phyloP scores from a whole-genome alignment of 148 eudicot species.

The Drosera capensis region DNA sequence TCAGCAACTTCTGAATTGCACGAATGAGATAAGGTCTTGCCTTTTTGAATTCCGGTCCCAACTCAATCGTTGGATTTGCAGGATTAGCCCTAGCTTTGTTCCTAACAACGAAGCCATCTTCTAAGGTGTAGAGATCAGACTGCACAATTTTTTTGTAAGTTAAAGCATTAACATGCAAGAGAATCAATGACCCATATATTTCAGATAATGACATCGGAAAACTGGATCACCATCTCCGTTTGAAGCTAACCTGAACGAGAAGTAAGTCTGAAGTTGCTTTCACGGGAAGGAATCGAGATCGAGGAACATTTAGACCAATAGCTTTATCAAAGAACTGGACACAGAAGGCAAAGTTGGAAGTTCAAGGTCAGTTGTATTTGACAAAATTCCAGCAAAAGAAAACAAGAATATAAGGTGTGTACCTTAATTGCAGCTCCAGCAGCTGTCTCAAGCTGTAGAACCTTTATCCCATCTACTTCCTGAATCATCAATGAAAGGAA shows the following conservation, averaged over 20 bases:
- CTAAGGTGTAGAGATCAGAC: conserved; percentile 92
- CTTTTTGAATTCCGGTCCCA: conserved; percentile 95
- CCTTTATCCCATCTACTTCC: conserved; percentile 89
- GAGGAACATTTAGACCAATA: conserved; percentile 79
- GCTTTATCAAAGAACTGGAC: conserved; percentile 67
- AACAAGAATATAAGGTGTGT: conserved; percentile 2
- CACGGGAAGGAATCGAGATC: conserved; percentile 95
- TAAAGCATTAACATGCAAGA: too few species aligned
- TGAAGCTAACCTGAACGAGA: conserved; percentile 57
- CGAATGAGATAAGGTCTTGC: conserved; percentile 12
- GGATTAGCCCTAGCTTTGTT: conserved; percentile 62
- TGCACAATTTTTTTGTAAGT: too few species aligned
- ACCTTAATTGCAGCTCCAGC: conserved; percentile 99
- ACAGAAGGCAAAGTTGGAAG: not conserved
- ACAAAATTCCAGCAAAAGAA: not conserved
- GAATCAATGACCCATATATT: too few species aligned
- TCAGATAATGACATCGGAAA: too few species aligned
- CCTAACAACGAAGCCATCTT: conserved; percentile 59
- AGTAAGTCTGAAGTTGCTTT: conserved; percentile 92
- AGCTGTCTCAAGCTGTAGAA: conserved; percentile 97
- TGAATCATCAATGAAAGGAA: conserved; percentile 15
- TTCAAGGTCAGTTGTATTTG: too few species aligned
- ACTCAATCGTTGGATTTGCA: conserved; percentile 73
- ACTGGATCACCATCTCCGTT: too few species aligned
- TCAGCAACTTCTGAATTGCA: not conserved